Percentiles rank a stretch among this genome's conserved stretches.
phyloP scores from a whole-genome alignment of 139 green algal genomes.

The Haematococcus lacustris region DNA sequence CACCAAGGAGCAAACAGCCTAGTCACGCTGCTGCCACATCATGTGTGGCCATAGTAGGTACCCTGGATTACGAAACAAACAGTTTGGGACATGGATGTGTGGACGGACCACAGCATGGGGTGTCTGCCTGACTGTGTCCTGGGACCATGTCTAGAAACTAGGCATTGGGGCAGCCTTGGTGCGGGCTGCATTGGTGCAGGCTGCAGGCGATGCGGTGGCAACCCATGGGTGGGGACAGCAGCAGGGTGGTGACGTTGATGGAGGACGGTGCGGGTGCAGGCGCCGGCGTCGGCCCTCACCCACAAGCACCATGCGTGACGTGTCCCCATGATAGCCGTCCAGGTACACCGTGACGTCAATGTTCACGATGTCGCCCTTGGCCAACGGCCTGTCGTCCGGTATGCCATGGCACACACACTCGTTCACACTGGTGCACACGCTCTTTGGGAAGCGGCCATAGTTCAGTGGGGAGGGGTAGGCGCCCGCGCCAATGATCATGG shows the following conservation, averaged over 20 bases:
- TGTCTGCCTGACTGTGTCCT: neutral
- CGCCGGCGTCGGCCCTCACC: slow-evolving; percentile 15
- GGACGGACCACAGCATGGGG: neutral
- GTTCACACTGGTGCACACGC: slow-evolving; percentile 95
- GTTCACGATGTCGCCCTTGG: slow-evolving; percentile 92
- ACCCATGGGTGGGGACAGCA: too few relatives aligned
- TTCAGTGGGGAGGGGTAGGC: slow-evolving; percentile 88
- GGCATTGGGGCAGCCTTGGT: neutral
- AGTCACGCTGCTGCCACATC: too few relatives aligned
- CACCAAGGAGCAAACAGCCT: too few relatives aligned
- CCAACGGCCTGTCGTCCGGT: slow-evolving; percentile 37
- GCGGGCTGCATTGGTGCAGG: neutral
- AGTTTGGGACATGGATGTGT: too few relatives aligned
- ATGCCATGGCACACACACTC: slow-evolving; percentile 96
- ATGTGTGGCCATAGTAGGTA: too few relatives aligned
- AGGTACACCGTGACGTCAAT: slow-evolving; percentile 96
- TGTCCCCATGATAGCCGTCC: slow-evolving; percentile 96
- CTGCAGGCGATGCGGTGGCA: neutral
- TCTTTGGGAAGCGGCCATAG: slow-evolving; percentile 87
- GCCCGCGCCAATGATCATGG: slow-evolving; percentile 88
- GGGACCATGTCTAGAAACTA: neutral
- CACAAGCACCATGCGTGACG: slow-evolving; percentile 56
- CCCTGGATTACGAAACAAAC: too few relatives aligned
- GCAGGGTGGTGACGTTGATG: too few relatives aligned
- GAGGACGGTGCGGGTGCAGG: neutral